Evolutionary conservation across 2,329 filamentous ascomycete genomes (phyloP), one percentile per base, ranked within the genome.

Genomic region (Monosporascus sp.): DNA sequence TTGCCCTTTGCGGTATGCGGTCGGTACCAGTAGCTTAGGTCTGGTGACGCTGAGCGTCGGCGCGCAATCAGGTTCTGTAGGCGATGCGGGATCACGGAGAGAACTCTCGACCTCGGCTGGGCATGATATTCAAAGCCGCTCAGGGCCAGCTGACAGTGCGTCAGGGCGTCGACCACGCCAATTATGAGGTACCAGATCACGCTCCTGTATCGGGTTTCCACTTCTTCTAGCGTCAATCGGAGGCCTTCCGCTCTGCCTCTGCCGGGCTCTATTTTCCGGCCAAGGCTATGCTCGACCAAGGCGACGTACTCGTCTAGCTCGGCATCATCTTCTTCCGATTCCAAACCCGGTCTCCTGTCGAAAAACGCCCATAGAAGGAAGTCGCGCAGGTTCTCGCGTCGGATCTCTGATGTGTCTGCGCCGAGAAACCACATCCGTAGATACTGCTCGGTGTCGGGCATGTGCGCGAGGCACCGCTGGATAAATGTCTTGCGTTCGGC

Each of bases 331-430:
- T 74, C 71, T 0, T 64, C 59, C 5, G 61, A 58, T 45, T 65
- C 59, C 8, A 55, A 45, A 14, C 41, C 65, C 20, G 54, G 60
- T 60, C 51, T 56, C 27, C 60, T 61, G 47, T 85, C 83, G 54
- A 86, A 81, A 61, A 89, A 83, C 1, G 81, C 84, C 86, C 86
- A 90, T 8, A 80, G 72, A 22, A 87, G 66, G 59, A 88, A 89
- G 56, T 87, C 82, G 58, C 75, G 77, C 50, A 89, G 68, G 60
- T 89, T 88, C n/a, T 88, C 84, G n/a, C 79, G 72, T 45, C 77
- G 74, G 51, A 90, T 82, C 36, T 85, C 82, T 18, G 72, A 65
- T 1, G 73, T 53, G 9, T 77, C 71, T 2, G 84, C 81, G 34
- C 80, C 81, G n/a, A 83, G 72, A 57, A 89, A 88, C 86, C 86